phyloP scores from a whole-genome alignment of 1,139 yeast genomes.

The Pichia inconspicua region DNA sequence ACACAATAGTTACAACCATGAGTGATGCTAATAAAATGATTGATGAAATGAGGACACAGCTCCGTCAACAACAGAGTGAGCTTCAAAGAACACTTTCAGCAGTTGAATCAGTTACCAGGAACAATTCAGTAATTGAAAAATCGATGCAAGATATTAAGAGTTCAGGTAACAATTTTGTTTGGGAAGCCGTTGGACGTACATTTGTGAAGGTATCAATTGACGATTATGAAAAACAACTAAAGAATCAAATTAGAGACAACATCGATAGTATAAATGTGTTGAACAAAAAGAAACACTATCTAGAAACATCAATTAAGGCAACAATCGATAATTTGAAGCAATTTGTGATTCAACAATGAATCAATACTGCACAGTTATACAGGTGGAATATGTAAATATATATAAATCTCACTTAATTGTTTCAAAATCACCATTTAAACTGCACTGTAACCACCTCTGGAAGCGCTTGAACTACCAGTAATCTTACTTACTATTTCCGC shows the following conservation, averaged over 20 bases:
- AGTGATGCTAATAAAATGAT: slow-evolving; percentile 7
- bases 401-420: background rate
- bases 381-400: background rate
- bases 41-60: slow-evolving; percentile 11
- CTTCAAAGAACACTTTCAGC: slow-evolving; percentile 11
- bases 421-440: slow-evolving; percentile 36
- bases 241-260: slow-evolving; percentile 45
- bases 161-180: slow-evolving; percentile 44
- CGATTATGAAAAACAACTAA: slow-evolving; percentile 42
- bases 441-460: slow-evolving; percentile 86
- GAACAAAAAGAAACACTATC: slow-evolving; percentile 60
- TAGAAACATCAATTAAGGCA: slow-evolving; percentile 71
- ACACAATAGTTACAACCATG: background rate
- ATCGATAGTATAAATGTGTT: slow-evolving; percentile 55
- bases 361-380: background rate
- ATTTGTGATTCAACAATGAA: background rate
- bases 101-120: slow-evolving; percentile 34
- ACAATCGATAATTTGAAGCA: slow-evolving; percentile 54
- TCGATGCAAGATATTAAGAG: slow-evolving; percentile 50
- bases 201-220: slow-evolving; percentile 41
- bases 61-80: slow-evolving; percentile 13
- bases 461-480: slow-evolving; percentile 44
- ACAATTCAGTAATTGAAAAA: slow-evolving; percentile 47
- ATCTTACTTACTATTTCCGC: slow-evolving; percentile 64
- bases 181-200: slow-evolving; percentile 84